Base-by-base conservation (phyloP, 352 stramenopile genomes). In the Sclerospora graminicola region DNA sequence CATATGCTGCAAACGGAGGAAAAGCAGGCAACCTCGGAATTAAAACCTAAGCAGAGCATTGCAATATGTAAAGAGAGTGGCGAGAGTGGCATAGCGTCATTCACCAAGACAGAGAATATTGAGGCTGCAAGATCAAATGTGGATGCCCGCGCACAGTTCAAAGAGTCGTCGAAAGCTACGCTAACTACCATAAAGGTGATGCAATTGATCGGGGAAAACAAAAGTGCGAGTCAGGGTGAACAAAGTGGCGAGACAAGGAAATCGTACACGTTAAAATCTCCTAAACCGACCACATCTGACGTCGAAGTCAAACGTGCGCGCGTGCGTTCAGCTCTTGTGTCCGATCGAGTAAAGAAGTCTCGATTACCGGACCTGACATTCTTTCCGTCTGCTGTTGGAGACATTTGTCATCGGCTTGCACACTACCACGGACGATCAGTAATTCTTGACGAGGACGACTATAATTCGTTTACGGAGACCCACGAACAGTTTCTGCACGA, bases 391-490 rank as follows among this genome's bases (percentile, higher is more conserved):
- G 45, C 44, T 13, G 54, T 84, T 16, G 50, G 63, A 34, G 40
- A 73, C 2, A 82, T 88, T 20, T 85, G 72, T 45, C 75, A 80
- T 20, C 64, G 58, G 11, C 36, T 84, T 1, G 48, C 68, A 11
- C 43, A 53, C 8, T 64, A 83, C 41, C 76, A 60, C 13, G 62
- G 58, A 2, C 63, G 73, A 8, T 75, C 76, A 5, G 60, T 65
- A 2, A 73, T 89, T 26, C 51, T 83, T 27, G 76, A 89, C 31
- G 66, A 69, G n/a, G 48, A 34, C 18, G 76, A 89, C 63, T 78
- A 81, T 42, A 41, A 69, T 8, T 56, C 52, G 14, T 84, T 89
- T 32, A 38, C 64, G 11, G 39, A 65, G 19, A 75, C 72, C 39
- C 57, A 84, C 36, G 63, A 79, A 28, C 48, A 57, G 10, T 67